Evolutionary conservation across 306 rosid genomes (phyloP).

Genomic region (Nissolia schottii): DNA sequence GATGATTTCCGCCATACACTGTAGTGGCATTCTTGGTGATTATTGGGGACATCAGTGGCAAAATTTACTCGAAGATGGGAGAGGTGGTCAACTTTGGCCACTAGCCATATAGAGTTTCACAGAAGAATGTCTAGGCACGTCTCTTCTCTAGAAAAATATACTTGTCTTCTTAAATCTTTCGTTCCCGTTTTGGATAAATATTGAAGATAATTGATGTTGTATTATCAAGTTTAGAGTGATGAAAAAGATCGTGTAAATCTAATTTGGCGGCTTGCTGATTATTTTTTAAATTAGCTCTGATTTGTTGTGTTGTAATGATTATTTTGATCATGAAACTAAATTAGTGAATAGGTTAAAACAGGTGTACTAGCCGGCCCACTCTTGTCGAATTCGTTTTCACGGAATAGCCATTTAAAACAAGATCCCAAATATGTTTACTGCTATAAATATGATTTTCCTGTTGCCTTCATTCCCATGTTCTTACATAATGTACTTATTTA

Average conservation of each 20-base stretch:
- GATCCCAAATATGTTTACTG: slow-evolving; percentile 22
- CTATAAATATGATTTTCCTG: slow-evolving; percentile 25
- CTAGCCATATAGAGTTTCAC: background rate
- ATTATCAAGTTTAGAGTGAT: slow-evolving; percentile 11
- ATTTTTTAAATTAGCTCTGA: slow-evolving; percentile 3
- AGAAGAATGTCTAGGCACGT: slow-evolving; percentile 26
- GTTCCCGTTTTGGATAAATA: background rate
- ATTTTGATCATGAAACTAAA: background rate
- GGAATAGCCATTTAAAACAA: slow-evolving; percentile 39
- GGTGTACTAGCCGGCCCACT: slow-evolving; percentile 92
- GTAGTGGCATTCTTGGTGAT: slow-evolving; percentile 25
- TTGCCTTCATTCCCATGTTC: slow-evolving; percentile 34
- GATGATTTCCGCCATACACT: too few relatives aligned
- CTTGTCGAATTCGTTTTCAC: slow-evolving; percentile 65
- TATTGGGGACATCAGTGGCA: background rate
- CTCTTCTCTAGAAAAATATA: background rate
- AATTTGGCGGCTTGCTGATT: slow-evolving; percentile 34
- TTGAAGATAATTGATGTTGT: background rate
- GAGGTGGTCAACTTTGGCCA: slow-evolving; percentile 8
- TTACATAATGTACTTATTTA: slow-evolving; percentile 30
- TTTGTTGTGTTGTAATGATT: slow-evolving; percentile 29
- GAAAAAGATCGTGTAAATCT: slow-evolving; percentile 13
- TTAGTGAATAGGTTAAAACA: slow-evolving; percentile 59
- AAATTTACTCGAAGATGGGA: slow-evolving; percentile 4
- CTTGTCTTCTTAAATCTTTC: background rate